phyloP scores from a whole-genome alignment of 768 basidiomycete genomes.

The Suillus alpinus region DNA sequence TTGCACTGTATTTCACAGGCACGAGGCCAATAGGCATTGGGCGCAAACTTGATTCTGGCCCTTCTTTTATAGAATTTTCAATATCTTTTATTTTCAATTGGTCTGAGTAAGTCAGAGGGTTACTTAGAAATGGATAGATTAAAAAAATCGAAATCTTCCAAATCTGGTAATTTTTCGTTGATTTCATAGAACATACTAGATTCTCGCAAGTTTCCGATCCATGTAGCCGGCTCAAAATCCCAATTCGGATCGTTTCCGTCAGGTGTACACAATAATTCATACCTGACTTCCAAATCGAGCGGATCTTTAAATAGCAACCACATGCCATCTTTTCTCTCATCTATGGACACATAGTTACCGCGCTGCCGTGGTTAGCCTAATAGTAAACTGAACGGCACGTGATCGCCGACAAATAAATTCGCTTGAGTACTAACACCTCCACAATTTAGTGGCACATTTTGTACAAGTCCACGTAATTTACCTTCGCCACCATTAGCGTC shows the following conservation, averaged over 20 bases:
- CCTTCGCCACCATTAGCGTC: constrained; percentile 31
- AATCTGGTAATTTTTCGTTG: no score
- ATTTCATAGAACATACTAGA: no score
- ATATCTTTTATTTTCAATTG: no score
- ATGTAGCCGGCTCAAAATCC: neutral
- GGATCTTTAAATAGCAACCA: constrained; percentile 24
- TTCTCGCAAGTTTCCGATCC: neutral
- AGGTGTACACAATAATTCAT: constrained; percentile 14
- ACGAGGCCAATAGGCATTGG: no score
- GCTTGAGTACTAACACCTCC: constrained; percentile 19
- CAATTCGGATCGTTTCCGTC: neutral
- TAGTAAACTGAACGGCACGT: constrained; percentile 17
- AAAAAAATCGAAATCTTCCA: no score
- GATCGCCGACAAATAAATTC: constrained; percentile 19
- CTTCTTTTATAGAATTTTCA: no score
- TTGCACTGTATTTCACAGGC: neutral
- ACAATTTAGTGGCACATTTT: constrained; percentile 17
- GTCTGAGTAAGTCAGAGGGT: no score
- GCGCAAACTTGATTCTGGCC: no score
- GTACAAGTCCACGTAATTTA: constrained; percentile 17
- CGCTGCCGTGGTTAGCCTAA: constrained; percentile 25
- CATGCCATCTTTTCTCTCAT: constrained; percentile 24
- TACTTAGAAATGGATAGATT: no score
- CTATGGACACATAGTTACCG: constrained; percentile 23
- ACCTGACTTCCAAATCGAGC: constrained; percentile 2